Conservation (phyloP, 306 rosid genomes). For the Begonia fuchsioides region DNA sequence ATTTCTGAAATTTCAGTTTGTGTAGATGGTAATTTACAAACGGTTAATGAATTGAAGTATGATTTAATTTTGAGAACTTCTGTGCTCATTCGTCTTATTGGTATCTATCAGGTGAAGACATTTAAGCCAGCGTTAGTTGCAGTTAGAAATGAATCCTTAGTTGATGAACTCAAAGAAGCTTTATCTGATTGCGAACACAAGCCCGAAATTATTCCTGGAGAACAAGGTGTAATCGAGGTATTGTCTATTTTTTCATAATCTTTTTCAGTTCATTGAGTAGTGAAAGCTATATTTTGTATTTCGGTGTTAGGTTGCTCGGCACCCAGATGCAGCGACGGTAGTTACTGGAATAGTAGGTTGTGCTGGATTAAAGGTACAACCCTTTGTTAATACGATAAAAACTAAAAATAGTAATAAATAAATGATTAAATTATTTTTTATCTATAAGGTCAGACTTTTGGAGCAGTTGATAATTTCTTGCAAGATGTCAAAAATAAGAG, state of each 20-base stretch:
- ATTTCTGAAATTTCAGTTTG: not conserved
- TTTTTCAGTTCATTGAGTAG: too few relatives aligned
- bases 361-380: constrained; percentile 85
- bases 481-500: too few relatives aligned
- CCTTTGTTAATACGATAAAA: not conserved
- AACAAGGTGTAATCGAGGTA: constrained; percentile 93
- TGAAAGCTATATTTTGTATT: not conserved
- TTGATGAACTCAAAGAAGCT: constrained; percentile 82
- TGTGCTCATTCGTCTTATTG: not conserved
- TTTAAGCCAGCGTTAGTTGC: constrained; percentile 85
- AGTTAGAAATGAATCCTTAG: constrained; percentile 70
- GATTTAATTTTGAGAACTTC: too few relatives aligned
- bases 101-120: constrained; percentile 52
- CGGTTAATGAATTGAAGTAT: too few relatives aligned
- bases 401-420: too few relatives aligned
- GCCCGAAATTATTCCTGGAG: constrained; percentile 97
- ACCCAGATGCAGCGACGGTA: constrained; percentile 84
- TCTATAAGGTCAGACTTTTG: too few relatives aligned
- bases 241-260: not conserved
- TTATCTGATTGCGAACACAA: constrained; percentile 59
- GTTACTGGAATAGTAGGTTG: constrained; percentile 98
- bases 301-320: constrained; percentile 74
- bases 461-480: too few relatives aligned
- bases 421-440: too few relatives aligned
- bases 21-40: too few relatives aligned